Percentiles rank a stretch among this genome's conserved stretches.
Evolutionary conservation across 2,329 filamentous ascomycete genomes (phyloP).

Genomic region (Penicillium glabrum): DNA sequence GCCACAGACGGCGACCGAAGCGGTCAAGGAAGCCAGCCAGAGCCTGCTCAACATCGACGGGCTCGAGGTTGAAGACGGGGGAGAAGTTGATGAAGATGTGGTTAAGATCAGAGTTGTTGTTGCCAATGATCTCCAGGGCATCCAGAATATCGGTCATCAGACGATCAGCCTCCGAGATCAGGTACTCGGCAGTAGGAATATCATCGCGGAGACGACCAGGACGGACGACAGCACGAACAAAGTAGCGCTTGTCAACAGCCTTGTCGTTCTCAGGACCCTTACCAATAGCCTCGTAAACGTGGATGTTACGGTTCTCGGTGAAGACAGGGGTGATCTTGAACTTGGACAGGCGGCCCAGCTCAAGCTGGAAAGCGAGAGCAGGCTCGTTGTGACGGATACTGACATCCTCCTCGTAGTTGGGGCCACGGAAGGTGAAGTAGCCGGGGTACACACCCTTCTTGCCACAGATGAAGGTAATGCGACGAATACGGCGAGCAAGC

Average conservation of each 20-base stretch:
- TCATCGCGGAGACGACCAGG: conserved; percentile 93
- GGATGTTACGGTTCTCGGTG: conserved; percentile 98
- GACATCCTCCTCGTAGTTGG: conserved; percentile 82
- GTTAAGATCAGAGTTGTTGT: conserved; percentile 98
- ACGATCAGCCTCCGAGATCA: conserved; percentile 94
- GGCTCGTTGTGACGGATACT: conserved; percentile 97
- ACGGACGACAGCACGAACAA: conserved; percentile 91
- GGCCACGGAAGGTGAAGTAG: conserved; percentile 98
- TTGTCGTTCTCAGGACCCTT: conserved; percentile 89
- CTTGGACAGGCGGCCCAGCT: conserved; percentile 88
- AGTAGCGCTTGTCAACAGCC: conserved; percentile 78
- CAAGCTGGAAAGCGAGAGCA: conserved; percentile 96
- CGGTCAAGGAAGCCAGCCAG: conserved; percentile 94
- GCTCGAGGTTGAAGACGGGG: conserved; percentile 88
- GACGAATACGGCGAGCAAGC: conserved; percentile 75
- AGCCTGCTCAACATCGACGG: conserved; percentile 86
- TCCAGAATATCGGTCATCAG: conserved; percentile 98
- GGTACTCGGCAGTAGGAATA: conserved; percentile 97
- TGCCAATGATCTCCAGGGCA: conserved; percentile 95
- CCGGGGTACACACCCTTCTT: conserved; percentile 92
- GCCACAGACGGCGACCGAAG: conserved; percentile 92
- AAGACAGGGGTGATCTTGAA: conserved; percentile 99
- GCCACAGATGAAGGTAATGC: conserved; percentile 94
- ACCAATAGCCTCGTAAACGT: conserved; percentile 95
- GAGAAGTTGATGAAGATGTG: conserved; percentile 99